Percentiles rank a stretch among this genome's conserved stretches.
These are phyloP conservation scores for Mucor racemosus DNA, from an alignment of 371 early-diverging fungal genomes.

Conservation along the genomic window DNA sequence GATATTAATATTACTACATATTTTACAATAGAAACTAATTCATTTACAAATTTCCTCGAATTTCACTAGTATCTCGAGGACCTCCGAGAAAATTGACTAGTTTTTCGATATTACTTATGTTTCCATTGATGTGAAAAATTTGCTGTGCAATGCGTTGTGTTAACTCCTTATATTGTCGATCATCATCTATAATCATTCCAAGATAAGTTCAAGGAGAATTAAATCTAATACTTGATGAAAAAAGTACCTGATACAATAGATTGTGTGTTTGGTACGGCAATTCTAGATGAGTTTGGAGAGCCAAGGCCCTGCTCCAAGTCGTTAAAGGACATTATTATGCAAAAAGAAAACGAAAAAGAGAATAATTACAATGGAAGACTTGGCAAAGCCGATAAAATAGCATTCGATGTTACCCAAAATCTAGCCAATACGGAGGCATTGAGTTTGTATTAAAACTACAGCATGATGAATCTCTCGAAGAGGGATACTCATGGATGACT, in stretches of 20 bases:
- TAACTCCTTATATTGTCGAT: slow-evolving; percentile 54
- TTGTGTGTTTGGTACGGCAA: not conserved
- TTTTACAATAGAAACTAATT: not conserved
- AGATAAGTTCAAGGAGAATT: not conserved
- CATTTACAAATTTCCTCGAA: slow-evolving; percentile 76
- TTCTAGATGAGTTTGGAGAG: slow-evolving; percentile 12
- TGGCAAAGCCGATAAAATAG: not conserved
- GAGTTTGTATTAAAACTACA: not conserved
- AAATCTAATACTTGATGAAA: not conserved
- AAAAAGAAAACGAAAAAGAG: slow-evolving; percentile 2
- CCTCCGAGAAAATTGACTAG: slow-evolving; percentile 79
- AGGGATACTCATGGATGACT: no score
- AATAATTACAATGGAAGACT: not conserved
- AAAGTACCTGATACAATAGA: not conserved
- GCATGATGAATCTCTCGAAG: not conserved
- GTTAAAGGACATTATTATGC: slow-evolving; percentile 55
- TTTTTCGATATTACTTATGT: slow-evolving; percentile 81
- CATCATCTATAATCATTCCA: slow-evolving; percentile 39
- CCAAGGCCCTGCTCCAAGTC: slow-evolving; percentile 60
- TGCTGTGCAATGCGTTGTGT: slow-evolving; percentile 70
- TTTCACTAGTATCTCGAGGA: slow-evolving; percentile 74
- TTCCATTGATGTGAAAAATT: slow-evolving; percentile 76
- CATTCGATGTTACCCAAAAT: not conserved
- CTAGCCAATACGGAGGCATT: not conserved
- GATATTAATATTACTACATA: not conserved